Conservation (phyloP, 169 alveolate genomes). For the Haemoproteus tartakovskyi region DNA sequence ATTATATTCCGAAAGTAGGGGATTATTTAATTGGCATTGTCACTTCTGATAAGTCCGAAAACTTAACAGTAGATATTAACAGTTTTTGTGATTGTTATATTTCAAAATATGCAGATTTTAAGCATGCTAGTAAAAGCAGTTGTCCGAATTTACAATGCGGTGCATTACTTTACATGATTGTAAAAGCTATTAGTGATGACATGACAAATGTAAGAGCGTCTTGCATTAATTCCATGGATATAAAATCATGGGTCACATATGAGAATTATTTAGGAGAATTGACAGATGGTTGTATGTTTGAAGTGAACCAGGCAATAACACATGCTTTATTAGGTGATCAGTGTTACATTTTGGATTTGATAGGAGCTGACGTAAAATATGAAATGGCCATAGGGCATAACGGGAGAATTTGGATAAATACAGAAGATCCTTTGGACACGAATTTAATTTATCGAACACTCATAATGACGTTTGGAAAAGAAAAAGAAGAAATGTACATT, state of each 20-base stretch:
- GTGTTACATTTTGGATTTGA: slow-evolving; percentile 70
- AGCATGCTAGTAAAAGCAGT: slow-evolving; percentile 75
- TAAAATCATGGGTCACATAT: slow-evolving; percentile 75
- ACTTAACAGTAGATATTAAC: slow-evolving; percentile 71
- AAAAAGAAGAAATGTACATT: slow-evolving; percentile 47
- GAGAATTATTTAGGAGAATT: slow-evolving; percentile 78
- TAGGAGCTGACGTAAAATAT: slow-evolving; percentile 65
- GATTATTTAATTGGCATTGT: slow-evolving; percentile 77
- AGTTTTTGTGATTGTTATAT: slow-evolving; percentile 70
- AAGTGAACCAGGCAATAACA: slow-evolving; percentile 65
- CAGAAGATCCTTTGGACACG: slow-evolving; percentile 54
- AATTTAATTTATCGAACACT: slow-evolving; percentile 39
- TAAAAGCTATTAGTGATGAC: slow-evolving; percentile 52
- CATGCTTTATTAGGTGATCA: slow-evolving; percentile 39
- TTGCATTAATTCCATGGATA: slow-evolving; percentile 69
- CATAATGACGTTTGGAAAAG: slow-evolving; percentile 34
- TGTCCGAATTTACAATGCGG: slow-evolving; percentile 68
- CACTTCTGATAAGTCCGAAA: slow-evolving; percentile 71
- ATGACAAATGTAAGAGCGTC: slow-evolving; percentile 65
- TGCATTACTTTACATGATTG: slow-evolving; percentile 70
- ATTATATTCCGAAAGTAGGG: slow-evolving; percentile 75
- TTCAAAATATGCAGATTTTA: slow-evolving; percentile 72
- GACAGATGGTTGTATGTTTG: slow-evolving; percentile 68
- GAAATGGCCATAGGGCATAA: slow-evolving; percentile 78
- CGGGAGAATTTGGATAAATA: slow-evolving; percentile 69